Evolutionary conservation across 2,329 filamentous ascomycete species (phyloP).

Genomic region (Ophiostoma australiae): DNA sequence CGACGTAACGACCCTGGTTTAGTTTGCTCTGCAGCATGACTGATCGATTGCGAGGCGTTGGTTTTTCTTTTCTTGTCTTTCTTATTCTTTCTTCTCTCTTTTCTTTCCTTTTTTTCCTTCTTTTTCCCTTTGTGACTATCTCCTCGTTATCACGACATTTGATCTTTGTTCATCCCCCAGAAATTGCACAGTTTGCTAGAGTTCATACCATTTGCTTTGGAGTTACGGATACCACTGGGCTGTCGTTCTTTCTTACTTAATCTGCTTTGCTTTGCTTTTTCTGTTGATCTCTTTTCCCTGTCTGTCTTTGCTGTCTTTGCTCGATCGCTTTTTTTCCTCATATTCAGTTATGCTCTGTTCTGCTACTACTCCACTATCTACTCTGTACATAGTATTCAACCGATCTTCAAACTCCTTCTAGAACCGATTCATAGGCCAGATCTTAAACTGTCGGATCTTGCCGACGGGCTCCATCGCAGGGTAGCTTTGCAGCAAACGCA

Average conservation of each 20-base stretch:
- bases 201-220: constrained; percentile 15
- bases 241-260: background rate
- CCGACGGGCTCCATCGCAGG: constrained; percentile 9
- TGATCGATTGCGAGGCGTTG: background rate
- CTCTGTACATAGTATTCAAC: background rate
- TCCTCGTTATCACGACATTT: background rate
- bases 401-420: background rate
- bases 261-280: background rate
- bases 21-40: background rate
- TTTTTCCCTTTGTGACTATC: background rate
- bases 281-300: background rate
- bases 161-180: background rate
- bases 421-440: background rate
- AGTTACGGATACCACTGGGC: constrained; percentile 13
- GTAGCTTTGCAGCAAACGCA: constrained; percentile 2
- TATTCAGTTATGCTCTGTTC: background rate
- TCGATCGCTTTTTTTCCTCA: background rate
- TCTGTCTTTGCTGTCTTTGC: background rate
- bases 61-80: background rate
- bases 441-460: background rate
- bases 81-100: background rate
- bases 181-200: constrained; percentile 14
- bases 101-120: background rate
- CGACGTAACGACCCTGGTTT: background rate
- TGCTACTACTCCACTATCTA: background rate